Percentiles rank a stretch among this genome's conserved stretches.
Conservation (phyloP, 495 filamentous ascomycete genomes). For the Apodospora peruviana region DNA sequence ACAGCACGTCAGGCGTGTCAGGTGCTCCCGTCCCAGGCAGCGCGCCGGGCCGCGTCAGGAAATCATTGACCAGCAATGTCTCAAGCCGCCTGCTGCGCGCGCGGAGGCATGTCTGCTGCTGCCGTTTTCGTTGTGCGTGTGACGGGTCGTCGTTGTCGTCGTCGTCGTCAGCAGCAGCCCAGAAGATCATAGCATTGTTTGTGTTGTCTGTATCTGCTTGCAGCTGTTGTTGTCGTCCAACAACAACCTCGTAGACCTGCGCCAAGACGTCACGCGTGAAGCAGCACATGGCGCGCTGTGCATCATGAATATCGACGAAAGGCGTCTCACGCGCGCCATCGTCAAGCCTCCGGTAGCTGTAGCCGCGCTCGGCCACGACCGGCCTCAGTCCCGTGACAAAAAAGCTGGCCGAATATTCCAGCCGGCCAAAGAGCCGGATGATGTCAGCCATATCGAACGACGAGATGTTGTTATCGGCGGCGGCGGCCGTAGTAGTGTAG, state of each 20-base stretch:
- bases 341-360: slow-evolving; percentile 45
- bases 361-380: slow-evolving; percentile 53
- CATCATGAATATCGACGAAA: slow-evolving; percentile 24
- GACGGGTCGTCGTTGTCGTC: too few relatives aligned
- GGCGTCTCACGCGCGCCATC: slow-evolving; percentile 33
- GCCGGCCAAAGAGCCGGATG: slow-evolving; percentile 27
- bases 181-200: slow-evolving; percentile 1
- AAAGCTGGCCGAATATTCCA: slow-evolving; percentile 34
- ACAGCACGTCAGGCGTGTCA: slow-evolving; percentile 5
- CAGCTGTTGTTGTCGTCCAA: too few relatives aligned
- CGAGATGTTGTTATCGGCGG: background rate
- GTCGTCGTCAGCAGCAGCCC: too few relatives aligned
- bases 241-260: slow-evolving; percentile 11
- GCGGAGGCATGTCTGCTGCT: slow-evolving; percentile 9
- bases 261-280: slow-evolving; percentile 20
- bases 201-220: too few relatives aligned
- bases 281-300: slow-evolving; percentile 9
- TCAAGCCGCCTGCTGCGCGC: slow-evolving; percentile 10
- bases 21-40: background rate
- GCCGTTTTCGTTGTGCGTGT: too few relatives aligned
- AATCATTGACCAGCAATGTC: slow-evolving; percentile 8
- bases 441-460: slow-evolving; percentile 26
- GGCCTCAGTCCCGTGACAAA: slow-evolving; percentile 56
- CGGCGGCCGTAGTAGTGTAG: too few relatives aligned
- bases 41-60: slow-evolving; percentile 1